phyloP scores from a whole-genome alignment of 345 rosid species.

The Nasturtium officinale region DNA sequence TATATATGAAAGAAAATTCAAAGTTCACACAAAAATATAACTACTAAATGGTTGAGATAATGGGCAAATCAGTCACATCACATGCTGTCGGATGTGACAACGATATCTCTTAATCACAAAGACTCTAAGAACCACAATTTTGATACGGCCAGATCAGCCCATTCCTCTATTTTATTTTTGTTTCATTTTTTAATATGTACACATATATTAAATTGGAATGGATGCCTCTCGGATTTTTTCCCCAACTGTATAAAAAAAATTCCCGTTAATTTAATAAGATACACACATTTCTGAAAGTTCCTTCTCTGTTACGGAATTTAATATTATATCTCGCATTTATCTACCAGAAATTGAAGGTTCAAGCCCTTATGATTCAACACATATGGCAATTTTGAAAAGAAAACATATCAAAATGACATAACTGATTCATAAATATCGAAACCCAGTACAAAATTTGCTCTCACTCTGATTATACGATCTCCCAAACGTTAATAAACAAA shows the following conservation, averaged over 20 bases:
- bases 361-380: slow-evolving; percentile 10
- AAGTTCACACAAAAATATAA: not conserved
- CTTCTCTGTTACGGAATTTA: slow-evolving; percentile 19
- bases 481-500: slow-evolving; percentile 22
- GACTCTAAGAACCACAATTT: slow-evolving; percentile 32
- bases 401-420: not conserved
- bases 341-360: not conserved
- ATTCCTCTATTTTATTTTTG: not conserved
- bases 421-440: slow-evolving; percentile 5
- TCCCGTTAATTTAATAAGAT: not conserved
- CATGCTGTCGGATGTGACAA: slow-evolving; percentile 37
- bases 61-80: slow-evolving; percentile 39
- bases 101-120: slow-evolving; percentile 11
- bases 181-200: not conserved
- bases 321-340: not conserved
- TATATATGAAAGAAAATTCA: not conserved
- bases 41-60: slow-evolving; percentile 30
- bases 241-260: not conserved
- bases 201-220: not conserved
- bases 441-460: slow-evolving; percentile 8
- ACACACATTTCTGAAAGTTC: not conserved
- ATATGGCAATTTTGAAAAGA: slow-evolving; percentile 2
- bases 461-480: slow-evolving; percentile 13
- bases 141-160: slow-evolving; percentile 38
- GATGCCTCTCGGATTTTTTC: not conserved